phyloP scores from a whole-genome alignment of 345 rosid species.

The Gossypium arboreum region DNA sequence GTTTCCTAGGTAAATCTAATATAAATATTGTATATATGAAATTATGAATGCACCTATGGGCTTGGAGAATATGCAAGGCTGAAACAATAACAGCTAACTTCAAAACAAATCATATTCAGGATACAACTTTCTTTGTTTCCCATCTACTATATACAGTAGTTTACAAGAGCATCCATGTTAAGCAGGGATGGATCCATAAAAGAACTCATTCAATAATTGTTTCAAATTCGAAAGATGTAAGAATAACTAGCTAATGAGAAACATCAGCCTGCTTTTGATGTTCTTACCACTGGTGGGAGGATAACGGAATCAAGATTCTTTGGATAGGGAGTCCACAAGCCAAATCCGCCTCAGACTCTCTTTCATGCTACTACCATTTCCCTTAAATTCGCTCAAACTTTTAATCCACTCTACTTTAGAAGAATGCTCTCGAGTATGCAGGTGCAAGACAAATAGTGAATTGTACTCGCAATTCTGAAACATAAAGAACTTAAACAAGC shows the following conservation, averaged over 20 bases:
- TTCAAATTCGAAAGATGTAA: not conserved
- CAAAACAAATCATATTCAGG: not conserved
- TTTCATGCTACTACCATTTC: slow-evolving; percentile 70
- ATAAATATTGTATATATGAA: not conserved
- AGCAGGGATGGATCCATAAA: not conserved
- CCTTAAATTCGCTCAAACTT: slow-evolving; percentile 60
- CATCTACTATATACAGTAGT: not conserved
- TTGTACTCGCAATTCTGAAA: slow-evolving; percentile 93
- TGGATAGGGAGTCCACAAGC: slow-evolving; percentile 92
- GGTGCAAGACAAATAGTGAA: slow-evolving; percentile 77
- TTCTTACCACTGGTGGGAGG: slow-evolving; percentile 64
- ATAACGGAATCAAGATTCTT: slow-evolving; percentile 66
- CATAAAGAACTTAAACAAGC: slow-evolving; percentile 71
- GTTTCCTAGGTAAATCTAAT: slow-evolving; percentile 27
- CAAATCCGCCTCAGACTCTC: slow-evolving; percentile 91
- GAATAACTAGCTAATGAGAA: not conserved
- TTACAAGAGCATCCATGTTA: not conserved
- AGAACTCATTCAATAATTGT: not conserved
- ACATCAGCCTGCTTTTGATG: slow-evolving; percentile 86
- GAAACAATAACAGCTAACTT: not conserved
- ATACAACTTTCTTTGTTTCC: not conserved
- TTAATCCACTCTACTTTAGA: slow-evolving; percentile 96
- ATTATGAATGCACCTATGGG: not conserved
- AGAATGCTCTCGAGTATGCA: slow-evolving; percentile 93
- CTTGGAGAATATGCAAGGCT: not conserved